Evolutionary conservation across 1,284 basidiomycete species (phyloP).

Genomic region (Cystobasidium pallidum): DNA sequence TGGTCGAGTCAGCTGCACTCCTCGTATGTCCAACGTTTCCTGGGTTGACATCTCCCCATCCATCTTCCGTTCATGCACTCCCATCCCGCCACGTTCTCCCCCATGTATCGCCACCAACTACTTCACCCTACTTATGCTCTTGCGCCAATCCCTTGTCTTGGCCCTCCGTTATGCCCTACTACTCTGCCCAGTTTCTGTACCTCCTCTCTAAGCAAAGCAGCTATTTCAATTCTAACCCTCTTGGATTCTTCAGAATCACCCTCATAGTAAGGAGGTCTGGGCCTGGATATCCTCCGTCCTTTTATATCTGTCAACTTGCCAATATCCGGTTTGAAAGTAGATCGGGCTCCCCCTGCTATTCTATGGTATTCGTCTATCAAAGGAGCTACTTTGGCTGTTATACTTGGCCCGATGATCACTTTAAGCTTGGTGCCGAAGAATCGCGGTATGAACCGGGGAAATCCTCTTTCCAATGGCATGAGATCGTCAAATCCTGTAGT

Average conservation of each 20-base stretch:
- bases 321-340: background rate
- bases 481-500: slow-evolving; percentile 76
- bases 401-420: slow-evolving; percentile 72
- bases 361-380: slow-evolving; percentile 44
- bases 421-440: slow-evolving; percentile 66
- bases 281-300: slow-evolving; percentile 19
- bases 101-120: too few relatives aligned
- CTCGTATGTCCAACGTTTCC: too few relatives aligned
- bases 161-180: background rate
- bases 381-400: slow-evolving; percentile 59
- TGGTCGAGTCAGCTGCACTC: too few relatives aligned
- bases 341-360: slow-evolving; percentile 4
- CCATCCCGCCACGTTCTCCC: too few relatives aligned
- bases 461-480: slow-evolving; percentile 79
- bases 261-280: slow-evolving; percentile 36
- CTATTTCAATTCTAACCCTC: slow-evolving; percentile 48
- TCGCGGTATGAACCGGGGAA: slow-evolving; percentile 73
- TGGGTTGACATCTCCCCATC: too few relatives aligned
- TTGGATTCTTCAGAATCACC: slow-evolving; percentile 46
- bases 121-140: too few relatives aligned
- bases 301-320: slow-evolving; percentile 22
- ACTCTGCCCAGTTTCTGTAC: slow-evolving; percentile 47
- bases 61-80: too few relatives aligned
- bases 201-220: slow-evolving; percentile 46
- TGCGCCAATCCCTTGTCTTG: background rate